Evolutionary conservation across 495 filamentous ascomycete species (phyloP).

Genomic region (Neurospora sublineolata): DNA sequence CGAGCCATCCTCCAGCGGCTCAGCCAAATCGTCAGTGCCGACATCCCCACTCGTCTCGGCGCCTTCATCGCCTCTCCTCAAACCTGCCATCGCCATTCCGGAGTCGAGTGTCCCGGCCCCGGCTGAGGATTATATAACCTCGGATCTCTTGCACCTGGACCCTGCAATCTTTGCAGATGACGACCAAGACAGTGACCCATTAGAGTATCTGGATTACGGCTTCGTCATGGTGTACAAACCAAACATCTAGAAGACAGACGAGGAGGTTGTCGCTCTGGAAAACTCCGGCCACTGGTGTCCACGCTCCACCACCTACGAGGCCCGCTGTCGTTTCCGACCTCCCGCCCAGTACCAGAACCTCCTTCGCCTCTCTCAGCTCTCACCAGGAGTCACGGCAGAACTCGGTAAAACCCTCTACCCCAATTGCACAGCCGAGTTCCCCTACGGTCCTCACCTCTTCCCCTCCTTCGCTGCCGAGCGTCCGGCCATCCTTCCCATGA

Average conservation of each 20-base stretch:
- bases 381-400: not conserved
- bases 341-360: not conserved
- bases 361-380: not conserved
- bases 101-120: not conserved
- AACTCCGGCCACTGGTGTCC: not conserved
- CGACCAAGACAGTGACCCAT: not conserved
- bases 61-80: not conserved
- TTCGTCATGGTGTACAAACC: not conserved
- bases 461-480: not conserved
- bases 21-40: not conserved
- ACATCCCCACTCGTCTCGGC: not conserved
- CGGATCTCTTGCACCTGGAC: not conserved
- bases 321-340: not conserved
- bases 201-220: not conserved
- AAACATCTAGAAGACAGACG: not conserved
- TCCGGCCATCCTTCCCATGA: not conserved
- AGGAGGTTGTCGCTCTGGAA: not conserved
- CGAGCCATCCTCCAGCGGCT: not conserved
- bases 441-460: not conserved
- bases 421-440: not conserved
- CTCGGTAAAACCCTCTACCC: conserved; percentile 1
- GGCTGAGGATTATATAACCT: not conserved
- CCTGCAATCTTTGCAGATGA: not conserved
- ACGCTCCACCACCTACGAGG: not conserved
- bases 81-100: not conserved